Base-by-base conservation (phyloP, 2,329 filamentous ascomycete genomes). In the Grosmannia penicillata region DNA sequence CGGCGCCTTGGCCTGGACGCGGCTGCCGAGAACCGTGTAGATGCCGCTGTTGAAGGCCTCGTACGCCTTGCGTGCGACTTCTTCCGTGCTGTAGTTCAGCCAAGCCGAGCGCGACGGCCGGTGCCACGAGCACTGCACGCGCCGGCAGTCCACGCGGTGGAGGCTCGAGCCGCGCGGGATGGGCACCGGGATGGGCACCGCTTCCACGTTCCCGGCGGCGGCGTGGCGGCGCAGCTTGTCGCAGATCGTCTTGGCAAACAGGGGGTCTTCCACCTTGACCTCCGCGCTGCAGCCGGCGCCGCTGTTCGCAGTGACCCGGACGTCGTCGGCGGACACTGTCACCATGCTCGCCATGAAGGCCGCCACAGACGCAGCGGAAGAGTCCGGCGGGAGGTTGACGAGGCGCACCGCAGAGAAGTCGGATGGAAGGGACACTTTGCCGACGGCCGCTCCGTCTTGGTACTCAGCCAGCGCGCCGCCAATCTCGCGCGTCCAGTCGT, bases 61-160 rank as follows among this genome's bases (percentile, higher is more conserved):
- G 5, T 36, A n/a, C 1, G 54, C 49, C 3, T 39, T 48, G n/a
- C 22, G 11, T 0, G 55, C 56, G 3, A 48, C 35, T 0, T 28
- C 28, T 3, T 26, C 25, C 15, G 14, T 40, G 4, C 37, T 42
- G 38, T 58, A 61, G 17, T 48, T 52, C 4, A 62, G 43, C 45
- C 45, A 54, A 0, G 40, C 55, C 1, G 45, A 49, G 11, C 42
- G 49, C 7, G 31, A 46, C 8, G 57, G 45, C 17, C 51, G 52
- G 38, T 58, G 51, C 59, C 59, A 62, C 8, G 57, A 60, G 23
- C 50, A 52, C 23, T 53, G 48, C 0, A 62, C 49, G 30, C 55
- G 54, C 33, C 48, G 55, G 30, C 50, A 53, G 15, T 61, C 56
- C 0, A 60, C 51, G 0, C 50, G 51, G 4, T 49, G 49, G 13